Base-by-base conservation (phyloP, 768 basidiomycete genomes). In the Cystobasidium tubakii region DNA sequence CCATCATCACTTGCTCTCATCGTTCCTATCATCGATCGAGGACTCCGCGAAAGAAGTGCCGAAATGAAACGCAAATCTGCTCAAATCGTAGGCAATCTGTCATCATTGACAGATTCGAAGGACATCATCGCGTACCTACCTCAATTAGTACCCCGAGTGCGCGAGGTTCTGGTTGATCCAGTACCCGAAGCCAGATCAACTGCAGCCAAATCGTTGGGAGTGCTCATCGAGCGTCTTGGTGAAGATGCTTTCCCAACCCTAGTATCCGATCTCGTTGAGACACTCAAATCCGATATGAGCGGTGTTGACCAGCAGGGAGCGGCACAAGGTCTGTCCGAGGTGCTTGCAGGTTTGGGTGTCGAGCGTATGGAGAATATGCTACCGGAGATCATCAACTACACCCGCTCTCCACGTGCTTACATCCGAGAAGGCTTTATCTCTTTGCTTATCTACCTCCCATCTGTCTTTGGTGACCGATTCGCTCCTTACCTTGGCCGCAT, bases 361-460 rank as follows among this genome's bases (percentile, higher is more conserved):
- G 94, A 98, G 75, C 86, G 93, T 57, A 85, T 99, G 76, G 96
- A 99, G 80, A 89, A 90, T 6, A 84, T 99, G 1, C 85, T 98
- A 1, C 96, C 96, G 0, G 92, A 95, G 77, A 92, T 99, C 79
- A 88, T 99, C 75, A 86, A 86, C 33, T 97, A 92, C 80, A 91
- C 93, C 1, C 88, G 90, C 77, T 94, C 91, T 60, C 89, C 92
- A 0, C 85, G 91, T 12, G 86, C 93, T 29, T 94, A 92, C 31
- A 90, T 98, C 50, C 87, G 93, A 42, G 96, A 98, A 84, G 96
- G 96, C 12, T 98, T 97, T 84, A 98, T 99, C 89, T 96, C 94
- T 0, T 84, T 98, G 15, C 87, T 99, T 42, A 92, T 98, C 21
- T 98, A 89, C 83, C 83, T 98, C 1, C 95, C 96, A 0, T 89